These are phyloP conservation scores for Leccinum variicolor DNA, from an alignment of 768 basidiomycete genomes.

Conservation along the genomic window DNA sequence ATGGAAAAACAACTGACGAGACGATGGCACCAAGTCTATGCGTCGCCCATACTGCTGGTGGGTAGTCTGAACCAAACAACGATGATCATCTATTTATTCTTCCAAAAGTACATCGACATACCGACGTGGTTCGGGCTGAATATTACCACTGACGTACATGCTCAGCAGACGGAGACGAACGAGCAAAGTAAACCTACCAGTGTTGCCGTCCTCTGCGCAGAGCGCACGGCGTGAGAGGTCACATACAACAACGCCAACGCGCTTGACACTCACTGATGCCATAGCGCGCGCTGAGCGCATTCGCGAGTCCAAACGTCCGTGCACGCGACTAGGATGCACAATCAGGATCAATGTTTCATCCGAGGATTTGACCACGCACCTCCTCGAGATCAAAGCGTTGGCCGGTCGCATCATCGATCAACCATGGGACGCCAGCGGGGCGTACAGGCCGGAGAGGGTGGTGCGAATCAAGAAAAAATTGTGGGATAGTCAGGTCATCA, in stretches of 20 bases:
- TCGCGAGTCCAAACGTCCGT: constrained; percentile 53
- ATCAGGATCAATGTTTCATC: neutral
- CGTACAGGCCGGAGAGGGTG: constrained; percentile 45
- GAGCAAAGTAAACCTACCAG: constrained; percentile 37
- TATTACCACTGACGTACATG: constrained; percentile 45
- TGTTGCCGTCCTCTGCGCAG: constrained; percentile 43
- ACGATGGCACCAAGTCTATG: constrained; percentile 56
- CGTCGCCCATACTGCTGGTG: constrained; percentile 53
- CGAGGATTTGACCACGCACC: constrained; percentile 31
- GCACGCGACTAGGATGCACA: constrained; percentile 31
- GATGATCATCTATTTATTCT: no score
- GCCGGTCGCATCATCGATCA: constrained; percentile 58
- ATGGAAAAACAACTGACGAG: constrained; percentile 39
- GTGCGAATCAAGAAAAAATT: constrained; percentile 56
- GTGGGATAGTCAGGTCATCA: constrained; percentile 60
- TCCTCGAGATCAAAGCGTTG: constrained; percentile 42
- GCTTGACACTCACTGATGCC: constrained; percentile 40
- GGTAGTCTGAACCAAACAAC: constrained; percentile 43
- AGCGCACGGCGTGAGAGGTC: constrained; percentile 1
- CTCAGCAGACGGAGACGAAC: constrained; percentile 1
- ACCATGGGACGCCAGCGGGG: constrained; percentile 45
- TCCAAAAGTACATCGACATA: constrained; percentile 23
- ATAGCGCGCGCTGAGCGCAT: constrained; percentile 47
- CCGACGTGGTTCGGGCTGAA: constrained; percentile 65
- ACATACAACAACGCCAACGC: neutral